Evolutionary conservation across 805 yeast genomes (phyloP).

Genomic region (Saccharomyces kudriavzevii): DNA sequence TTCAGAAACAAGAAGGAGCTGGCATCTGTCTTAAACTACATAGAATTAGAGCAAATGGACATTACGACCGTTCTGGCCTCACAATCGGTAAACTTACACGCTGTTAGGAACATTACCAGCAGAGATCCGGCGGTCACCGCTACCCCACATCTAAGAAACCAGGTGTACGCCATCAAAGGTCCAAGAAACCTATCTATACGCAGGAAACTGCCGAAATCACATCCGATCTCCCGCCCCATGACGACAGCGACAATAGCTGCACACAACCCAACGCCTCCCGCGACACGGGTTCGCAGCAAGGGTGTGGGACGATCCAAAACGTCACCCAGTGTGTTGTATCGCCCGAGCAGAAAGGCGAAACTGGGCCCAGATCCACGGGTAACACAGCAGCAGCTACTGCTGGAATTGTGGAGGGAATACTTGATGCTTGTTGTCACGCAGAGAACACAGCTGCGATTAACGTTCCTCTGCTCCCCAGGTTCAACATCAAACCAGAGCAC

Average conservation of each 20-base stretch:
- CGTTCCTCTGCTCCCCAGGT: conserved; percentile 2
- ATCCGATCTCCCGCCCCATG: background rate
- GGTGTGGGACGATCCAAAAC: background rate
- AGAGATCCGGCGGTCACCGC: conserved; percentile 2
- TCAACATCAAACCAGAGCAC: background rate
- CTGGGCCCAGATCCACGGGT: background rate
- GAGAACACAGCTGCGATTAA: conserved; percentile 28
- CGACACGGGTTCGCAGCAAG: background rate
- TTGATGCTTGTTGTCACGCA: conserved; percentile 26
- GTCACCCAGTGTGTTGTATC: background rate
- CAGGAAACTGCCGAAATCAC: conserved; percentile 3
- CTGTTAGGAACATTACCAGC: conserved; percentile 1
- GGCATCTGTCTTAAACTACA: conserved; percentile 15
- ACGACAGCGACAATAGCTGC: background rate
- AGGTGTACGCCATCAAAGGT: background rate
- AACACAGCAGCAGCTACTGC: background rate
- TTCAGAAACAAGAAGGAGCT: conserved; percentile 14
- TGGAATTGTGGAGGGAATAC: conserved; percentile 30
- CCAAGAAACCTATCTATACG: conserved; percentile 1
- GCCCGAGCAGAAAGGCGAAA: background rate
- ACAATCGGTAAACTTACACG: conserved; percentile 1
- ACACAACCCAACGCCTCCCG: background rate
- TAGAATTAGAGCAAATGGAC: conserved; percentile 10
- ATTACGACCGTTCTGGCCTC: conserved; percentile 8
- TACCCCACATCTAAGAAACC: conserved; percentile 2